Evolutionary conservation across 2,329 filamentous ascomycete genomes (phyloP), one percentile per base, ranked within the genome.

Genomic region (Juglanconis juglandina): DNA sequence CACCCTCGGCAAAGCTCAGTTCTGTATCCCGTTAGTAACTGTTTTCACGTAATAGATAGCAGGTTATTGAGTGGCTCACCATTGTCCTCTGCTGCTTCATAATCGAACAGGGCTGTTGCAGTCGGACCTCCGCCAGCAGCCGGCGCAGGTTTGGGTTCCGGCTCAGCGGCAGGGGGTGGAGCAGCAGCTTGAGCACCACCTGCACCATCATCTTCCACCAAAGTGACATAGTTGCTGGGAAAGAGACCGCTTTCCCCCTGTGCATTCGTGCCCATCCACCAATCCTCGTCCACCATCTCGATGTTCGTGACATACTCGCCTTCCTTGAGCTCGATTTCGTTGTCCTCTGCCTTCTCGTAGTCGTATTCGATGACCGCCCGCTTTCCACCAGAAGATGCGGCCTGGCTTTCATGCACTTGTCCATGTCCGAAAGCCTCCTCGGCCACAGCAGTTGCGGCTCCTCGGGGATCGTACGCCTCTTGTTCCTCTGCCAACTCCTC

Each of bases 281-380:
- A 99, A 72, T 99, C 94, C 55, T 96, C 90, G 68, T 98, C 95
- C 2, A 99, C 92, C 90, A 96, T 96, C 64, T 98, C 92, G 69
- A 99, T 96, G 71, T 96, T 89, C 32, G 85, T 92, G 42, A 99
- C 89, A 65, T 88, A 85, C 69, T 97, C 91, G 64, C 93, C 93
- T 76, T 99, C 95, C 33, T 85, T 82, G 17, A 99, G 83, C 66
- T 96, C 92, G 60, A 99, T 85, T 76, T 99, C 95, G 70, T 99
- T 99, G 66, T 96, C 93, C 74, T 99, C 95, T 1, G 92, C 92
- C 77, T 96, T 97, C 69, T 97, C 94, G 71, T 99, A 99, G 72
- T 99, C 95, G 72, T 95, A 99, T 69, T 95, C 88, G 41, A 95
- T 85, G 60, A 96, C 70, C 1, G 95, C 95, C 52, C 87, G 86